Conservation (phyloP, 164 flowering plant genomes). For the Magnolia kwangsiensis region DNA sequence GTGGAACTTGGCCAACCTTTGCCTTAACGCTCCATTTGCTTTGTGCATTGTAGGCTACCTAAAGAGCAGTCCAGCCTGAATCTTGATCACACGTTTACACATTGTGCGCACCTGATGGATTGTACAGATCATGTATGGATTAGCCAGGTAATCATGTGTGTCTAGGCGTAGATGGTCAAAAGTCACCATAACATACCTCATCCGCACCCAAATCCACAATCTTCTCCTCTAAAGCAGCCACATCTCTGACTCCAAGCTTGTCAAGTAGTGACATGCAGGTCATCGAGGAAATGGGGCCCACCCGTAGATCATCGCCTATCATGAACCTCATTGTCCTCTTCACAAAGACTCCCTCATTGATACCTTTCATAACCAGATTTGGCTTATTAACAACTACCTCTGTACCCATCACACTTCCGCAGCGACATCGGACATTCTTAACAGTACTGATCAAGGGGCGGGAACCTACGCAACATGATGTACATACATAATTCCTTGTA, state of each 20-base stretch:
- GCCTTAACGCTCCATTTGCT: no score
- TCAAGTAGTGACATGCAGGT: neutral
- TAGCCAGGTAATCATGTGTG: no score
- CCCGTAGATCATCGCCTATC: neutral
- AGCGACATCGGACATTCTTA: slow-evolving; percentile 5
- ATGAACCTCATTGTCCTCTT: neutral
- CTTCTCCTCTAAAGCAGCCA: neutral
- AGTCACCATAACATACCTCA: neutral
- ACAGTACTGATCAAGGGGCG: neutral
- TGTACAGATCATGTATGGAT: no score
- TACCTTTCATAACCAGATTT: neutral
- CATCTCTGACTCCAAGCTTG: neutral
- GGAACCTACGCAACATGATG: neutral
- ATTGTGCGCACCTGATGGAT: no score
- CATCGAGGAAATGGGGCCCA: neutral
- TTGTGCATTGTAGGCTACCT: no score
- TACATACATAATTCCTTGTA: neutral
- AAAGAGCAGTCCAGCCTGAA: no score
- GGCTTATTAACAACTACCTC: neutral
- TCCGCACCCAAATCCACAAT: neutral
- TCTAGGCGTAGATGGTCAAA: no score
- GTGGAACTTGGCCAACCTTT: no score
- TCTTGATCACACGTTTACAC: no score
- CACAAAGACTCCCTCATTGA: neutral
- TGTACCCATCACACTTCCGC: neutral